Percentiles rank a stretch among this genome's conserved stretches.
phyloP scores from a whole-genome alignment of 495 filamentous ascomycete genomes.

The Annulohypoxylon stygium region DNA sequence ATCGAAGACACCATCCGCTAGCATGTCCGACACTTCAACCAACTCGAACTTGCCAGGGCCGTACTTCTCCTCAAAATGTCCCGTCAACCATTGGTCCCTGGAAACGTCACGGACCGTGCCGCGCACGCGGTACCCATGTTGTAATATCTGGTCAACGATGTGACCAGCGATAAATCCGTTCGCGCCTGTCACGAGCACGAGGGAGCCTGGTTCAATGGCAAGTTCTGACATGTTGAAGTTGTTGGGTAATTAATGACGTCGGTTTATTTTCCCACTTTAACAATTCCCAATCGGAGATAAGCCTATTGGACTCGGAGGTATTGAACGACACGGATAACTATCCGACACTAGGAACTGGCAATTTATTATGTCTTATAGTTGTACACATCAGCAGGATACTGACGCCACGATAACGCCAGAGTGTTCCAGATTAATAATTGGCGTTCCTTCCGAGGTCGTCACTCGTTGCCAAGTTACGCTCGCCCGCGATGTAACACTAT shows the following conservation, averaged over 20 bases:
- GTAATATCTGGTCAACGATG: constrained; percentile 37
- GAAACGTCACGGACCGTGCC: constrained; percentile 38
- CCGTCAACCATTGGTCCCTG: constrained; percentile 30
- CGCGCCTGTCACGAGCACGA: constrained; percentile 40
- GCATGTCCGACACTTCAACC: constrained; percentile 38
- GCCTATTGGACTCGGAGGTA: not conserved
- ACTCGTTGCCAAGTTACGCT: not conserved
- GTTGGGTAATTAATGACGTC: not conserved
- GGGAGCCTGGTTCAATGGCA: constrained; percentile 20
- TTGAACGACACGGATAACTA: not conserved
- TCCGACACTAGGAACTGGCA: not conserved
- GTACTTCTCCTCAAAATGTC: constrained; percentile 35
- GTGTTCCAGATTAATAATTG: not conserved
- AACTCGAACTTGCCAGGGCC: constrained; percentile 34
- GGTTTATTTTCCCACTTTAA: not conserved
- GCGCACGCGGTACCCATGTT: constrained; percentile 37
- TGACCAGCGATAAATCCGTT: constrained; percentile 43
- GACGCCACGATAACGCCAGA: not conserved
- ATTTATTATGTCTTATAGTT: not conserved
- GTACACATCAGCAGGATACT: too few relatives aligned
- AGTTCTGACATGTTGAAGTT: constrained; percentile 2
- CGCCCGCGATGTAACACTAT: not conserved
- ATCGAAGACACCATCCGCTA: constrained; percentile 35
- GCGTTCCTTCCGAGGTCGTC: not conserved
- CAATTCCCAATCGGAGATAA: not conserved